Percentiles rank a stretch among this genome's conserved stretches.
Conservation (phyloP, 495 filamentous ascomycete genomes). For the Penicillium turbatum region DNA sequence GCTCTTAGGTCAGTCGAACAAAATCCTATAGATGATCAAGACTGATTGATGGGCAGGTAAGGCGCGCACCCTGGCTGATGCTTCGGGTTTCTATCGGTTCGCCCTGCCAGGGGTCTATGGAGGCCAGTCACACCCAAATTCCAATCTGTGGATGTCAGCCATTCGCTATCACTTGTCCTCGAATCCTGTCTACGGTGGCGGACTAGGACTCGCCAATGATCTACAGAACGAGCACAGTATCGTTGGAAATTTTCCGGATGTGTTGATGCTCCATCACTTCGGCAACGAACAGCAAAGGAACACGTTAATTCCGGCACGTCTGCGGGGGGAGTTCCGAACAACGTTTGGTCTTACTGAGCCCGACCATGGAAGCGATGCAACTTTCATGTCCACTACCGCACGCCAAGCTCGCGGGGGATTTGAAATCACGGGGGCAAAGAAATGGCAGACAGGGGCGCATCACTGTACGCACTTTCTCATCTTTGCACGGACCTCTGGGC, state of each 20-base stretch:
- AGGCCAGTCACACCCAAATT: conserved; percentile 41
- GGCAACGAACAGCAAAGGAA: conserved; percentile 47
- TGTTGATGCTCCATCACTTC: conserved; percentile 55
- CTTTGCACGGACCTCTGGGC: conserved; percentile 51
- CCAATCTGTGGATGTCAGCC: conserved; percentile 57
- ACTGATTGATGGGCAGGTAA: conserved; percentile 19
- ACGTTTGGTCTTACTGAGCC: conserved; percentile 60
- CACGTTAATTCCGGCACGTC: conserved; percentile 44
- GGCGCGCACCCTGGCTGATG: conserved; percentile 44
- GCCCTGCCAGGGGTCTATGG: conserved; percentile 51
- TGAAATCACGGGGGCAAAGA: conserved; percentile 52
- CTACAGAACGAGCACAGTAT: conserved; percentile 57
- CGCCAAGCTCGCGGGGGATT: conserved; percentile 38
- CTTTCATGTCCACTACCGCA: conserved; percentile 52
- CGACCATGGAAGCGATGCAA: conserved; percentile 57
- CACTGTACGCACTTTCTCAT: conserved; percentile 54
- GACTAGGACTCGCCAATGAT: conserved; percentile 57
- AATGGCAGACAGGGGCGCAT: conserved; percentile 60
- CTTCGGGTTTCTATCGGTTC: conserved; percentile 55
- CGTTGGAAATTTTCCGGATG: conserved; percentile 55
- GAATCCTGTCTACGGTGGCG: conserved; percentile 39
- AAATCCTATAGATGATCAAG: not conserved
- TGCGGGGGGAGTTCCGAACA: conserved; percentile 46
- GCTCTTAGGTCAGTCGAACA: conserved; percentile 27
- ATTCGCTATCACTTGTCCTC: conserved; percentile 54